phyloP scores from a whole-genome alignment of 805 yeast genomes.

The Yarrowia sp. region DNA sequence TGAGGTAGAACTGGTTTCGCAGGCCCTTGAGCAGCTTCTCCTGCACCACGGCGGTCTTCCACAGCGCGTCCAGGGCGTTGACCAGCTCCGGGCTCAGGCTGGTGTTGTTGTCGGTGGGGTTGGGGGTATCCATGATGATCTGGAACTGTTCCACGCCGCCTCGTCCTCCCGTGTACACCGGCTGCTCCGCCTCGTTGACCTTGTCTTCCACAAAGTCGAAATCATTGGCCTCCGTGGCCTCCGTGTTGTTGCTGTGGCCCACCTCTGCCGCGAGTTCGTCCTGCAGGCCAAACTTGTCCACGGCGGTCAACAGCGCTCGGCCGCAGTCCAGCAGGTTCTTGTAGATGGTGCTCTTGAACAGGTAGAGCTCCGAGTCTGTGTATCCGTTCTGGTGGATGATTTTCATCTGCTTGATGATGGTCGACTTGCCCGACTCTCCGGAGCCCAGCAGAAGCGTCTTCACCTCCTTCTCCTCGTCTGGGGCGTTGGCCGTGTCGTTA shows the following conservation, averaged over 20 bases:
- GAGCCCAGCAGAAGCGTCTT: conserved; percentile 79
- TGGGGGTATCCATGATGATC: conserved; percentile 27
- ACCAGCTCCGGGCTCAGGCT: conserved; percentile 61
- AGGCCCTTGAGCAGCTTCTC: conserved; percentile 57
- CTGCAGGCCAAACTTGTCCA: conserved; percentile 56
- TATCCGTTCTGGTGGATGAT: conserved; percentile 77
- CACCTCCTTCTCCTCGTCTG: conserved; percentile 53
- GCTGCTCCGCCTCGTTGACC: conserved; percentile 9
- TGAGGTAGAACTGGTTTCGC: conserved; percentile 75
- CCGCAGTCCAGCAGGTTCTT: conserved; percentile 80
- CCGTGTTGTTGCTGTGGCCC: conserved; percentile 2
- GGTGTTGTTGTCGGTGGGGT: conserved; percentile 48
- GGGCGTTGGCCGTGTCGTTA: conserved; percentile 1
- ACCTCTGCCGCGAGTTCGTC: conserved; percentile 7
- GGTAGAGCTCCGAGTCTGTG: conserved; percentile 70
- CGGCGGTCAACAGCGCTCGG: conserved; percentile 71
- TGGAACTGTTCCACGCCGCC: conserved; percentile 40
- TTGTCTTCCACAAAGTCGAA: conserved; percentile 43
- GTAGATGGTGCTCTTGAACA: conserved; percentile 79
- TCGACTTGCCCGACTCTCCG: conserved; percentile 86
- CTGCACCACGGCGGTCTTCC: conserved; percentile 65
- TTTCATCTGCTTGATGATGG: conserved; percentile 82
- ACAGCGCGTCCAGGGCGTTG: conserved; percentile 57
- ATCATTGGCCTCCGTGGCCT: conserved; percentile 14
- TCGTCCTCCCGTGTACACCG: background rate